A percentile compares a stretch with the other conserved stretches of the same genome.
Evolutionary conservation across 2,329 filamentous ascomycete genomes (phyloP).

Genomic region (Sarocladium brachiariae): DNA sequence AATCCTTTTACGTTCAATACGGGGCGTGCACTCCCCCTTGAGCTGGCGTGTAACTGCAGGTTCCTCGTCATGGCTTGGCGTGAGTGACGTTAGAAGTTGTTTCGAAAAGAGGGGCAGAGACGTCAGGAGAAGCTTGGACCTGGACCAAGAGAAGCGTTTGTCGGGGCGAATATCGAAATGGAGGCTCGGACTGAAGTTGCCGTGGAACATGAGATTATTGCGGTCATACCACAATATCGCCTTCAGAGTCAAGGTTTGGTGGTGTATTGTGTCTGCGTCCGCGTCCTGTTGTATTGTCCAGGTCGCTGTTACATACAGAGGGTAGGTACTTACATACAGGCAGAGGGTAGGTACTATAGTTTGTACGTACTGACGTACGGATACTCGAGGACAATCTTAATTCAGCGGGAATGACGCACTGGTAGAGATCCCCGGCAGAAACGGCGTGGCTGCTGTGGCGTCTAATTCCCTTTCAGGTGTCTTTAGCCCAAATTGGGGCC

Average conservation of each 20-base stretch:
- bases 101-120: not conserved
- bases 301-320: too few relatives aligned
- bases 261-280: too few relatives aligned
- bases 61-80: conserved; percentile 8
- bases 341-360: too few relatives aligned
- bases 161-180: not conserved
- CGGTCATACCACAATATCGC: not conserved
- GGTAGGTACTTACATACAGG: too few relatives aligned
- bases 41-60: not conserved
- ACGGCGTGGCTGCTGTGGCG: conserved; percentile 2
- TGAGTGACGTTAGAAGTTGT: conserved; percentile 5
- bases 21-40: not conserved
- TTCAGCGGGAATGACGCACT: not conserved
- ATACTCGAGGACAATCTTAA: too few relatives aligned
- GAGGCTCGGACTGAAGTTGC: not conserved
- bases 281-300: too few relatives aligned
- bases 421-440: not conserved
- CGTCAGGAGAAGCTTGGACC: not conserved
- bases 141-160: not conserved
- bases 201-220: not conserved
- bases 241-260: too few relatives aligned
- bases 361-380: too few relatives aligned
- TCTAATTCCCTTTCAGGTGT: not conserved
- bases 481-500: not conserved
- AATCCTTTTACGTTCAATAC: not conserved